phyloP scores from a whole-genome alignment of 768 basidiomycete species.

The Mycena kentingensis region DNA sequence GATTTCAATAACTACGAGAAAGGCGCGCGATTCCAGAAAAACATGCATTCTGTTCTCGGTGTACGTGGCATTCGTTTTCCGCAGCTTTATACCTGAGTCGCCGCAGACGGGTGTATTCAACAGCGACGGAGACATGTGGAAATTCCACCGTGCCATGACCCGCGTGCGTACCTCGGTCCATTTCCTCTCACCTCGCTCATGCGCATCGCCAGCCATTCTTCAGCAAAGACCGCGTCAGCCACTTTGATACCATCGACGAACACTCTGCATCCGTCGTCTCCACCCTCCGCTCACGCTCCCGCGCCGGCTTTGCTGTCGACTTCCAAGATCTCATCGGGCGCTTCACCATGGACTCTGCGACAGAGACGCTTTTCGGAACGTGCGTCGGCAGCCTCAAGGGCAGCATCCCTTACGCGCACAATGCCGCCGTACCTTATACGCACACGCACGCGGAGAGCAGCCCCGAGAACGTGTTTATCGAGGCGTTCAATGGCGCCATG shows the following conservation, averaged over 20 bases:
- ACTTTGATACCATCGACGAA: conserved; percentile 63
- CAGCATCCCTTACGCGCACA: conserved; percentile 40
- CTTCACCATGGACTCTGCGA: conserved; percentile 55
- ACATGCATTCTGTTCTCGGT: conserved; percentile 18
- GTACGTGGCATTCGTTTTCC: neutral
- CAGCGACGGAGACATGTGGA: conserved; percentile 62
- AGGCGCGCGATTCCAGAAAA: conserved; percentile 18
- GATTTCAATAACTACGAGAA: conserved; percentile 33
- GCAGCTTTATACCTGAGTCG: neutral
- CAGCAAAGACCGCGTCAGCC: conserved; percentile 45
- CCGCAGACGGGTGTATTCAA: conserved; percentile 55
- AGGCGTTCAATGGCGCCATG: conserved; percentile 56
- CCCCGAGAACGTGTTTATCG: conserved; percentile 37
- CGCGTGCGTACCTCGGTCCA: conserved; percentile 11
- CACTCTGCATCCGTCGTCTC: conserved; percentile 48
- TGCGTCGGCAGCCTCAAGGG: conserved; percentile 41
- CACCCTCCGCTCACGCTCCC: conserved; percentile 49
- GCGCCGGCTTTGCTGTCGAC: conserved; percentile 54
- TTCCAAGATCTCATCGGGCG: conserved; percentile 56
- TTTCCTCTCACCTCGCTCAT: neutral
- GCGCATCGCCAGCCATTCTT: neutral
- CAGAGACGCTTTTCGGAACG: conserved; percentile 53
- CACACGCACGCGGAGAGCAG: conserved; percentile 25
- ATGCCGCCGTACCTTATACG: conserved; percentile 26
- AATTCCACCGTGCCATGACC: conserved; percentile 35